phyloP scores from a whole-genome alignment of 352 stramenopile genomes.

The Phytophthora colocasiae region DNA sequence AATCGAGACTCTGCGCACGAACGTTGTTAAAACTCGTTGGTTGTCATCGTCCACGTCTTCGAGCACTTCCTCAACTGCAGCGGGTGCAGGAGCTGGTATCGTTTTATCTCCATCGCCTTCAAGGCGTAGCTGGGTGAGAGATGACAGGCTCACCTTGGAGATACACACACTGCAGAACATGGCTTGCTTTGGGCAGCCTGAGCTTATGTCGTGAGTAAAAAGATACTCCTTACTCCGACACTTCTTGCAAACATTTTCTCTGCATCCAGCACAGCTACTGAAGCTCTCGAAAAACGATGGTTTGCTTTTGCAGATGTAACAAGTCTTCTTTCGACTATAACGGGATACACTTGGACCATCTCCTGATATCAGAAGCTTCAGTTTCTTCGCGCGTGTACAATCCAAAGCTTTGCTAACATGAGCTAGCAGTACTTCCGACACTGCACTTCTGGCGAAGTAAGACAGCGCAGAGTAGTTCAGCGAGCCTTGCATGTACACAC shows the following conservation, averaged over 20 bases:
- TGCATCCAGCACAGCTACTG: constrained; percentile 14
- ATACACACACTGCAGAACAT: constrained; percentile 22
- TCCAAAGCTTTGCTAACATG: constrained; percentile 3
- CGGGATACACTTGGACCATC: neutral
- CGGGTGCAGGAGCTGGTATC: no score
- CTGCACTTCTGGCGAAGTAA: neutral
- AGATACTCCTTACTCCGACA: constrained; percentile 17
- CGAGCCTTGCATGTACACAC: constrained; percentile 30
- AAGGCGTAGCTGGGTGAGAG: constrained; percentile 6
- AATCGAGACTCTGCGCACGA: constrained; percentile 14
- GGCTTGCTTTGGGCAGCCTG: constrained; percentile 3
- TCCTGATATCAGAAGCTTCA: neutral
- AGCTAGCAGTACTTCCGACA: constrained; percentile 1
- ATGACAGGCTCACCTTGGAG: constrained; percentile 5
- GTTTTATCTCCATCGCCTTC: neutral
- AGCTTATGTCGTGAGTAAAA: constrained; percentile 7
- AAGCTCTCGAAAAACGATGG: constrained; percentile 26
- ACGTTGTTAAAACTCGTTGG: constrained; percentile 10
- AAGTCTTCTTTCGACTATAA: constrained; percentile 8
- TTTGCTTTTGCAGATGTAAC: constrained; percentile 13
- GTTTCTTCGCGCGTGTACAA: constrained; percentile 3
- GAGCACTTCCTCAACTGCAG: neutral
- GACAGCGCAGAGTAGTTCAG: constrained; percentile 6
- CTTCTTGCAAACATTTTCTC: constrained; percentile 17
- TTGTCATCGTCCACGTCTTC: constrained; percentile 3